These are phyloP conservation scores for Aspergillus ostianus DNA, from an alignment of 495 filamentous ascomycete species.

Conservation along the genomic window DNA sequence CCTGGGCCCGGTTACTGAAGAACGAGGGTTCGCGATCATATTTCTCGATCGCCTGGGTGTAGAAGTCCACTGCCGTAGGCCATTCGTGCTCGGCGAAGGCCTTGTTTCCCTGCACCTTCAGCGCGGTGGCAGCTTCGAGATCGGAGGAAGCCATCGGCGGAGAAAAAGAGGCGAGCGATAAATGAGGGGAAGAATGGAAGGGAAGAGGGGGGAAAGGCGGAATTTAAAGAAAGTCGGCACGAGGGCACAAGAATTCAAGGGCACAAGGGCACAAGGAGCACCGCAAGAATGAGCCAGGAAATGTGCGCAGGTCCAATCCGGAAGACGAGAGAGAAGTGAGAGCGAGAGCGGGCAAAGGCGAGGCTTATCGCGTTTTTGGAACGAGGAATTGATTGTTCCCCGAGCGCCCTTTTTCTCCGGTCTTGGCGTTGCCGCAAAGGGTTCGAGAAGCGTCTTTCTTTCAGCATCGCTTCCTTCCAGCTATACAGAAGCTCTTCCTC, in stretches of 20 bases:
- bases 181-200: conserved; percentile 6
- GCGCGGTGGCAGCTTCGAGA: conserved; percentile 66
- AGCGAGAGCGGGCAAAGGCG: neutral
- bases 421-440: conserved; percentile 24
- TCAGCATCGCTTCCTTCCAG: neutral
- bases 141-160: conserved; percentile 48
- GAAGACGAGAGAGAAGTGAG: conserved; percentile 4
- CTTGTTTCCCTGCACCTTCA: conserved; percentile 94
- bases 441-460: conserved; percentile 21
- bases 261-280: conserved; percentile 3
- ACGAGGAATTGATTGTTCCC: neutral
- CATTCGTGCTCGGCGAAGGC: conserved; percentile 88
- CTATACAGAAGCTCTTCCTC: neutral
- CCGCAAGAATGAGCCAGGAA: conserved; percentile 7
- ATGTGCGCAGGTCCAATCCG: neutral
- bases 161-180: conserved; percentile 16
- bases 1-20: conserved; percentile 93
- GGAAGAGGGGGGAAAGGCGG: conserved; percentile 9
- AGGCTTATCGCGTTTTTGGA: conserved; percentile 7
- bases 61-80: conserved; percentile 78
- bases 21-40: conserved; percentile 83
- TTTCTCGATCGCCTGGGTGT: conserved; percentile 84
- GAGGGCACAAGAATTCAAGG: conserved; percentile 22
- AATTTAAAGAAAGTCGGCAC: conserved; percentile 31
- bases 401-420: conserved; percentile 12